Conservation (phyloP, 352 stramenopile genomes). For the Phytophthora meadii region DNA sequence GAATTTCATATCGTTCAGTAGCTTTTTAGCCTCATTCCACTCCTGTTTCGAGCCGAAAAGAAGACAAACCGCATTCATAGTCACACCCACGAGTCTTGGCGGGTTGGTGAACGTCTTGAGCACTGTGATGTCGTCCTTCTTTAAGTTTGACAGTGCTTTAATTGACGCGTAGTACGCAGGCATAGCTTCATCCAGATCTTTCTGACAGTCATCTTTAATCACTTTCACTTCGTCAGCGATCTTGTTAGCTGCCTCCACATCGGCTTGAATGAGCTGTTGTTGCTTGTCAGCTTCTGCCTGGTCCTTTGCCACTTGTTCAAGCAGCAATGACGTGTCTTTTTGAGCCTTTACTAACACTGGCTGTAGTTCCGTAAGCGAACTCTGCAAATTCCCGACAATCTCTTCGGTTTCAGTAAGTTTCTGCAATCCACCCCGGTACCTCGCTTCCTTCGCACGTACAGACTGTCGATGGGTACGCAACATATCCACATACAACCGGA, state of each 20-base stretch:
- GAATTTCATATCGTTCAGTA: slow-evolving; percentile 94
- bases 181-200: slow-evolving; percentile 93
- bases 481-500: slow-evolving; percentile 94
- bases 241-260: slow-evolving; percentile 91
- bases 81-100: slow-evolving; percentile 88
- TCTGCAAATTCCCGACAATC: slow-evolving; percentile 93
- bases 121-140: slow-evolving; percentile 94
- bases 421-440: slow-evolving; percentile 87
- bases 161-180: slow-evolving; percentile 93
- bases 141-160: slow-evolving; percentile 90
- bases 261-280: slow-evolving; percentile 90
- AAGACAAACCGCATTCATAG: slow-evolving; percentile 93
- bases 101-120: slow-evolving; percentile 94
- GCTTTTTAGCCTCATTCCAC: slow-evolving; percentile 93
- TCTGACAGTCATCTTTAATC: slow-evolving; percentile 95
- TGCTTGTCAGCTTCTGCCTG: slow-evolving; percentile 93
- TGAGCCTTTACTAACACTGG: slow-evolving; percentile 91
- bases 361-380: slow-evolving; percentile 91
- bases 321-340: slow-evolving; percentile 84
- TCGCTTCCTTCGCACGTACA: slow-evolving; percentile 84
- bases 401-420: slow-evolving; percentile 95
- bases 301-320: slow-evolving; percentile 91
- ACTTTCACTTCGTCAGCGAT: slow-evolving; percentile 92
- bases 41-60: slow-evolving; percentile 90
- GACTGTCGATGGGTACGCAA: slow-evolving; percentile 85